Base-by-base conservation (phyloP, 345 rosid genomes). In the Arabis alpina region DNA sequence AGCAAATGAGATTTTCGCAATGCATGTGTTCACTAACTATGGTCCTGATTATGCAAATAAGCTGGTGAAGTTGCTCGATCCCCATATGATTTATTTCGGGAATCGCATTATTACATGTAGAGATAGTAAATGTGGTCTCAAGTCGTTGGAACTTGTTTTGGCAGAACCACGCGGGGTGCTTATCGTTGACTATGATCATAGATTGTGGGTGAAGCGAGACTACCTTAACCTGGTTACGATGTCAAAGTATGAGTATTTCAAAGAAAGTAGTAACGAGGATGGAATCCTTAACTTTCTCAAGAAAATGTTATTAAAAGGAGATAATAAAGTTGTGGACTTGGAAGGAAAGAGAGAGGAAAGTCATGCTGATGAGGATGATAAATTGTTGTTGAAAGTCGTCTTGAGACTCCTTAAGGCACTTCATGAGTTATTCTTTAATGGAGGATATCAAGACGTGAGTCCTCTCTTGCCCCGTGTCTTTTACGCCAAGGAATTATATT, bases 31-130 rank as follows among this genome's bases (percentile, higher is more conserved):
- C 39, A 65, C 70, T 37, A 65, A 50, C n/a, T 25, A 27, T 53
- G 14, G 14, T 25, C 49, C 45, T 36, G 60, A 12, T n/a, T 39
- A 24, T 2, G 70, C 60, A 2, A 13, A 39, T 13, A 65, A 37
- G 11, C 40, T 65, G 70, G 48, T 41, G 4, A 66, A 30, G 25
- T 54, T 66, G 61, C 61, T 63, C 5, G 61, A 66, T 66, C 71
- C 61, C 9, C 51, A 41, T 39, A 40, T 49, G 30, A 43, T 67
- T 28, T 67, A 42, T 16, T 67, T 67, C 19, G 62, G 50, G 62
- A 13, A 30, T 15, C 62, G 62, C 10, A 27, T 43, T 34, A 67
- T 43, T 53, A 54, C 44, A 52, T 40, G 51, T n/a, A 53, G 41
- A 66, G 61, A 52, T 25, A 66, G 51, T 16, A 4, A 15, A 6